These are phyloP conservation scores for Infundibulicybe gibba DNA, from an alignment of 768 basidiomycete genomes.

Conservation along the genomic window DNA sequence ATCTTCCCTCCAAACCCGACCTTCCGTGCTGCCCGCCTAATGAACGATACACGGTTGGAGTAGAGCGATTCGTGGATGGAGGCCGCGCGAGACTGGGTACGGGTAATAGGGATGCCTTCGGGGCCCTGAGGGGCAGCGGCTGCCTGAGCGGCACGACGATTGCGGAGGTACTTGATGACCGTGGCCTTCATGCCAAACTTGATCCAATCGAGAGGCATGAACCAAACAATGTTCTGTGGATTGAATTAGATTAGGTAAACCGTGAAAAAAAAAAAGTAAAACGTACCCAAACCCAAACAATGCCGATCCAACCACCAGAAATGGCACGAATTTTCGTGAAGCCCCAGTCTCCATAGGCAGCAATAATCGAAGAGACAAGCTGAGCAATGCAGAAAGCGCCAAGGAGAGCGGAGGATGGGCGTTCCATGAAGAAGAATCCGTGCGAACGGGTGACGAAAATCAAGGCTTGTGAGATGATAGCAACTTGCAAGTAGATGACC, in stretches of 20 bases:
- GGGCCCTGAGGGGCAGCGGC: constrained; percentile 42
- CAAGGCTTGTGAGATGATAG: constrained; percentile 97
- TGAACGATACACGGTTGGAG: constrained; percentile 93
- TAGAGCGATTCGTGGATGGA: constrained; percentile 91
- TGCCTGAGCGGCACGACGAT: constrained; percentile 46
- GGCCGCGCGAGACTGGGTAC: constrained; percentile 87
- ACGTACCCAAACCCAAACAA: constrained; percentile 93
- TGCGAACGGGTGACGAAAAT: constrained; percentile 97
- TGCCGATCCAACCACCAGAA: constrained; percentile 95
- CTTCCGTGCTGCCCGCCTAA: constrained; percentile 82
- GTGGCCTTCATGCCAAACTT: constrained; percentile 97
- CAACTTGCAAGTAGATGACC: constrained; percentile 93
- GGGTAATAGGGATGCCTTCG: constrained; percentile 58
- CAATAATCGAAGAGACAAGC: constrained; percentile 93
- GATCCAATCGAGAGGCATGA: constrained; percentile 91
- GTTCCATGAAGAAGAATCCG: constrained; percentile 96
- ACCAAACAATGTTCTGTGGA: constrained; percentile 89
- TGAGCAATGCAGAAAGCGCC: constrained; percentile 91
- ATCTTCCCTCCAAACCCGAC: constrained; percentile 86
- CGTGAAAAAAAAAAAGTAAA: background rate
- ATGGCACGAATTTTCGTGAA: constrained; percentile 82
- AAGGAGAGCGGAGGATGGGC: constrained; percentile 86
- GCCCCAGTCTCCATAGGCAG: constrained; percentile 89
- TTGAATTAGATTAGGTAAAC: constrained; percentile 9
- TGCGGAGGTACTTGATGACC: constrained; percentile 80